These are phyloP conservation scores for Pyricularia grisea DNA, from an alignment of 2,329 filamentous ascomycete genomes.

Conservation along the genomic window DNA sequence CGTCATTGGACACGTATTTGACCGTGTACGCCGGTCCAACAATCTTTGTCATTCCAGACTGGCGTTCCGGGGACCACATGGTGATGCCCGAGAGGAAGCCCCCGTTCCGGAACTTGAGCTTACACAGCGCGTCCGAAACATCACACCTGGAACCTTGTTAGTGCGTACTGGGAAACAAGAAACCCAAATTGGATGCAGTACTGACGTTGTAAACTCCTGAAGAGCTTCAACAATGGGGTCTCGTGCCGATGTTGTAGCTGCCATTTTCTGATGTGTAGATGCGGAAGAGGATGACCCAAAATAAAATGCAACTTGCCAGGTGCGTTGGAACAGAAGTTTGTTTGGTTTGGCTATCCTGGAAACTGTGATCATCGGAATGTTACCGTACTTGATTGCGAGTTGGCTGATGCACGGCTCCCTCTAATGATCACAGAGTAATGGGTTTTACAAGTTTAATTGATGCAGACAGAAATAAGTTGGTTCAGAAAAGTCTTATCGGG, in stretches of 20 bases:
- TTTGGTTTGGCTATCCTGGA: neutral
- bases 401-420: neutral
- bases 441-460: too few relatives aligned
- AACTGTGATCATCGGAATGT: neutral
- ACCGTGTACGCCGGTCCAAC: conserved; percentile 46
- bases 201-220: conserved; percentile 22
- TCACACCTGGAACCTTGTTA: conserved; percentile 27
- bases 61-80: conserved; percentile 43
- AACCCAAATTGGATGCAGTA: neutral
- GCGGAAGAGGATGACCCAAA: neutral
- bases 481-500: too few relatives aligned
- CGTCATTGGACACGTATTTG: conserved; percentile 35
- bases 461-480: too few relatives aligned
- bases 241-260: conserved; percentile 1
- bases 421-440: neutral
- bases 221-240: conserved; percentile 21
- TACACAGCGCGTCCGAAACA: conserved; percentile 41
- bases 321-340: neutral
- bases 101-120: conserved; percentile 36
- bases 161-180: neutral
- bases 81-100: conserved; percentile 44
- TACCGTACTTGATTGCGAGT: neutral
- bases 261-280: neutral
- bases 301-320: neutral
- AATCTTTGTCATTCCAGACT: conserved; percentile 40